Evolutionary conservation across 208 protist species (phyloP).

Genomic region (Trypanosomatidae sp.): DNA sequence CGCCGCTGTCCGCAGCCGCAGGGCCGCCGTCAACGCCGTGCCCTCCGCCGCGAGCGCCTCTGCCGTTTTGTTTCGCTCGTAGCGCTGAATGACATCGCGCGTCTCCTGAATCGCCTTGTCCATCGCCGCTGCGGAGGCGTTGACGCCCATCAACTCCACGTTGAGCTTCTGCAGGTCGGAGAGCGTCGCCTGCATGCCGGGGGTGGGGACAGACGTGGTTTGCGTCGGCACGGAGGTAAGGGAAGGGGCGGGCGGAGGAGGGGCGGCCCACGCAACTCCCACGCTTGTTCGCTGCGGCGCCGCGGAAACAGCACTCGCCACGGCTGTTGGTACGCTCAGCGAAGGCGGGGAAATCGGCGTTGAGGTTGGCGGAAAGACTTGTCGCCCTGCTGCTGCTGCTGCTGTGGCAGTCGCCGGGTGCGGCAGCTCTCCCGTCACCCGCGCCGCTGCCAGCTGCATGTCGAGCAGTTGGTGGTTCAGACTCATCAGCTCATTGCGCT

Average conservation of each 20-base stretch:
- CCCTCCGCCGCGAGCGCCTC: constrained; percentile 52
- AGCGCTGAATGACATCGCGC: constrained; percentile 54
- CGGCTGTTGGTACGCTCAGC: too few species aligned
- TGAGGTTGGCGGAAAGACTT: too few species aligned
- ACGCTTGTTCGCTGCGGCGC: constrained; percentile 5
- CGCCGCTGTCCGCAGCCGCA: constrained; percentile 53
- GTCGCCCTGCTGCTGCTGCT: too few species aligned
- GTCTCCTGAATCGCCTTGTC: constrained; percentile 74
- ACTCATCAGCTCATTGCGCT: constrained; percentile 66
- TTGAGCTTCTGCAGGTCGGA: constrained; percentile 65
- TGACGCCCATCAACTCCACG: constrained; percentile 56
- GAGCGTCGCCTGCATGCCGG: constrained; percentile 48
- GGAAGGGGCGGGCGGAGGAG: not conserved
- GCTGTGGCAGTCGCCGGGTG: too few species aligned
- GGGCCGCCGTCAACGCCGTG: constrained; percentile 43
- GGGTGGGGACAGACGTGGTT: not conserved
- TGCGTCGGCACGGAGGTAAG: not conserved
- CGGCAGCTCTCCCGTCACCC: constrained; percentile 15
- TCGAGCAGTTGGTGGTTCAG: constrained; percentile 76
- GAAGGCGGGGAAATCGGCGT: not conserved
- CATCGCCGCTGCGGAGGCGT: constrained; percentile 69
- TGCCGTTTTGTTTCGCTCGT: constrained; percentile 40
- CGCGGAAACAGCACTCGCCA: not conserved
- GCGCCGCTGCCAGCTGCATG: constrained; percentile 49
- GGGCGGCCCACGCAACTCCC: constrained; percentile 12